Conservation (phyloP, 371 early-diverging fungal genomes). For the Mortierella polycephala region DNA sequence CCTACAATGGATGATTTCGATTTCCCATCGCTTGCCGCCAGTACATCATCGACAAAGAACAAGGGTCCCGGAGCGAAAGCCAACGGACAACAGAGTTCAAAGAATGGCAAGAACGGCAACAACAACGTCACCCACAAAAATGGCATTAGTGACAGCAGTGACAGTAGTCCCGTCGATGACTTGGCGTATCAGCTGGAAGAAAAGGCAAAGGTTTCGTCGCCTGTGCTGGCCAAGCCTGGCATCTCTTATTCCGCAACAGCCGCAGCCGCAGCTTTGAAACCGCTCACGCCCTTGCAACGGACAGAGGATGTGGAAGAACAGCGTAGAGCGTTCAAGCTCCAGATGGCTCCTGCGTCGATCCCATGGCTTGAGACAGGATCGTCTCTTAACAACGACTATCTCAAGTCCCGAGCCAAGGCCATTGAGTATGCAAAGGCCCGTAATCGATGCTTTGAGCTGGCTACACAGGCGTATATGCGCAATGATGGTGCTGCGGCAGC, state of each 20-base stretch:
- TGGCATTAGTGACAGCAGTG: constrained; percentile 1
- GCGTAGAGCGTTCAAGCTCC: constrained; percentile 25
- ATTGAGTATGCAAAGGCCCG: constrained; percentile 66
- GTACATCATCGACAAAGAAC: constrained; percentile 18
- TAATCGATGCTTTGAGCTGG: constrained; percentile 67
- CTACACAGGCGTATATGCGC: constrained; percentile 64
- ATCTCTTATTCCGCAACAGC: constrained; percentile 50
- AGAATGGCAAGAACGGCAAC: constrained; percentile 4
- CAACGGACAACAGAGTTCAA: constrained; percentile 6
- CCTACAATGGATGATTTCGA: constrained; percentile 50
- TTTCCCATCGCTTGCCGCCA: constrained; percentile 50
- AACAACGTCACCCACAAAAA: constrained; percentile 2
- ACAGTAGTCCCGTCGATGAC: constrained; percentile 14
- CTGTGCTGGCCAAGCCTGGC: constrained; percentile 22
- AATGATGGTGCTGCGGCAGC: constrained; percentile 68
- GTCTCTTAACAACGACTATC: constrained; percentile 57
- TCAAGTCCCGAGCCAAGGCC: constrained; percentile 64
- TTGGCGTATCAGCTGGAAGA: constrained; percentile 20
- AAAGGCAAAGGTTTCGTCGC: constrained; percentile 35
- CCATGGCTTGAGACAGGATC: constrained; percentile 71
- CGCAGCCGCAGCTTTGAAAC: constrained; percentile 46
- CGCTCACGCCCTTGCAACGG: constrained; percentile 33
- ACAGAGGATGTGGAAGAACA: constrained; percentile 19
- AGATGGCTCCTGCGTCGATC: constrained; percentile 57
- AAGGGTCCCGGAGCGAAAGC: constrained; percentile 17